These are phyloP conservation scores for Pseudonitzschia delicatissima DNA, from an alignment of 108 stramenopile genomes.

Conservation along the genomic window DNA sequence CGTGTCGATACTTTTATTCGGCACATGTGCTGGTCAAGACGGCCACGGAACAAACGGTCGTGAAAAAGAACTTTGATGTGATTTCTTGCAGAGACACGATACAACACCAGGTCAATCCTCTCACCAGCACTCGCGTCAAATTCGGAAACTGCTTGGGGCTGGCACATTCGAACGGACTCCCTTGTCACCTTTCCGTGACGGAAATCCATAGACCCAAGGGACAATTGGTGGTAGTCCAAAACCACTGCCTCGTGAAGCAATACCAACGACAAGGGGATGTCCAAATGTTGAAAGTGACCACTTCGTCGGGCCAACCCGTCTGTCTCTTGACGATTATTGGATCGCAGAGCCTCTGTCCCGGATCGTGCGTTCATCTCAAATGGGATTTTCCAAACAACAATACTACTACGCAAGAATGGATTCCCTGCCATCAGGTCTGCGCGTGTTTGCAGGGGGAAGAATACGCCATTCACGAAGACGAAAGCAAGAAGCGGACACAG, in stretches of 20 bases:
- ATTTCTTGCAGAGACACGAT: constrained; percentile 9
- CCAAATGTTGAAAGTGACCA: constrained; percentile 44
- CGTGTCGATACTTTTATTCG: constrained; percentile 51
- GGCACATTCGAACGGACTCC: constrained; percentile 50
- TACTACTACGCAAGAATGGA: constrained; percentile 13
- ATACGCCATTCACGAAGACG: constrained; percentile 38
- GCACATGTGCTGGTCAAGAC: constrained; percentile 33
- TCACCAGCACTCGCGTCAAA: constrained; percentile 28
- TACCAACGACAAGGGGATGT: constrained; percentile 11
- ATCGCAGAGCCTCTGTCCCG: constrained; percentile 31
- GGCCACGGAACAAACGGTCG: constrained; percentile 18
- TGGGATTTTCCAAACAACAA: constrained; percentile 44
- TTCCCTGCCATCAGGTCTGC: constrained; percentile 52
- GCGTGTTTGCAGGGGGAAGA: constrained; percentile 58
- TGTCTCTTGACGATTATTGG: constrained; percentile 52
- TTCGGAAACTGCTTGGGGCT: constrained; percentile 31
- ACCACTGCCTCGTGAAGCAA: constrained; percentile 8
- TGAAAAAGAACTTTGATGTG: constrained; percentile 34
- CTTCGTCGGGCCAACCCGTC: constrained; percentile 27
- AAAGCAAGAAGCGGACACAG: constrained; percentile 32
- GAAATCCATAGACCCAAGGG: constrained; percentile 40
- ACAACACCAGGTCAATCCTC: background rate
- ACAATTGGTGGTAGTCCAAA: constrained; percentile 35
- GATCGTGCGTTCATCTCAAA: constrained; percentile 38
- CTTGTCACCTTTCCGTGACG: constrained; percentile 44